Evolutionary conservation across 352 stramenopile species (phyloP).

Genomic region (Pythium oligandrum): DNA sequence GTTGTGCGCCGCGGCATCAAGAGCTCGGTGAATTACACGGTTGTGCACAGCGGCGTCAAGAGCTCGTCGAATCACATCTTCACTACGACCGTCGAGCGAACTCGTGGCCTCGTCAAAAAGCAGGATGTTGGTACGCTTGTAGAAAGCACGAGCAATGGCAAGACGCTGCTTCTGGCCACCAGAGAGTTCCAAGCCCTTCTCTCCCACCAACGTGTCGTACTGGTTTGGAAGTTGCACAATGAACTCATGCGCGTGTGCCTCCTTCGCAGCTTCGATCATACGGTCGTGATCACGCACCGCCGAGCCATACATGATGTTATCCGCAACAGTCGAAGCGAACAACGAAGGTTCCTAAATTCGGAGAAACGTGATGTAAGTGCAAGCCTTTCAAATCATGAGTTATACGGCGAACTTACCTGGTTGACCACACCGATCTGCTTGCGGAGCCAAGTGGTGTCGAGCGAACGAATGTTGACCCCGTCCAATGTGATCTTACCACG

Average conservation of each 20-base stretch:
- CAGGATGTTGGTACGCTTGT: constrained; percentile 78
- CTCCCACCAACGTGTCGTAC: constrained; percentile 96
- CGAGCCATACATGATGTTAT: constrained; percentile 86
- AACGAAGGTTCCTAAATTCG: constrained; percentile 55
- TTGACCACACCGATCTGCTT: constrained; percentile 87
- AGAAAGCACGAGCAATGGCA: constrained; percentile 76
- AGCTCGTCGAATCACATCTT: constrained; percentile 72
- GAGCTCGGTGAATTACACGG: constrained; percentile 59
- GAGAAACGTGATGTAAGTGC: background rate
- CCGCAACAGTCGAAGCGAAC: constrained; percentile 72
- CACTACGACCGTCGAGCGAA: constrained; percentile 75
- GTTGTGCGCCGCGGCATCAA: constrained; percentile 59
- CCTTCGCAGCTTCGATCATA: constrained; percentile 55
- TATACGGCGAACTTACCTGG: constrained; percentile 24
- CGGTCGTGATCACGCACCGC: constrained; percentile 46
- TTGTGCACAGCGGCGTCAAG: constrained; percentile 59
- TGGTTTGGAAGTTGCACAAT: constrained; percentile 84
- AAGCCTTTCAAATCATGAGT: background rate
- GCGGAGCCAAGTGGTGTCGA: constrained; percentile 71
- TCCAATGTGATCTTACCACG: constrained; percentile 59
- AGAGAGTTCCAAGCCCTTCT: constrained; percentile 95
- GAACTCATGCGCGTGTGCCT: constrained; percentile 77
- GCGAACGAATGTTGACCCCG: constrained; percentile 55
- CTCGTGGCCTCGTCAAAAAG: constrained; percentile 85
- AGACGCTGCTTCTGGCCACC: constrained; percentile 97